Conservation (phyloP, 306 rosid genomes). For the Elaeagnus macrophylla region DNA sequence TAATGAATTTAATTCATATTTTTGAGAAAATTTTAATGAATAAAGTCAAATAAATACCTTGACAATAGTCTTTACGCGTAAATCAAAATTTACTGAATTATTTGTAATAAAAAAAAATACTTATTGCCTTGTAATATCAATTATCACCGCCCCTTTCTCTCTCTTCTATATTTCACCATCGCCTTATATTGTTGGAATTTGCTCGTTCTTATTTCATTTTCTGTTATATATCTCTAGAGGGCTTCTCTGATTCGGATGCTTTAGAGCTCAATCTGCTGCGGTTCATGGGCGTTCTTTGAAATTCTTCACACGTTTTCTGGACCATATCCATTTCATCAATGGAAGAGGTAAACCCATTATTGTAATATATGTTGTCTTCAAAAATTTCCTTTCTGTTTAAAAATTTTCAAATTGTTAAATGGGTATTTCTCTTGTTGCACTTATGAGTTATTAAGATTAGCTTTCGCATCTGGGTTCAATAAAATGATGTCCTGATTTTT, state of each 20-base stretch:
- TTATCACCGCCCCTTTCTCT: too few relatives aligned
- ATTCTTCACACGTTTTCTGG: slow-evolving; percentile 29
- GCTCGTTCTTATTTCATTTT: slow-evolving; percentile 12
- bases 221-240: slow-evolving; percentile 38
- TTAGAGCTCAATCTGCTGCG: slow-evolving; percentile 29
- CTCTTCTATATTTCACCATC: too few relatives aligned
- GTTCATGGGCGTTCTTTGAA: slow-evolving; percentile 27
- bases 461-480: slow-evolving; percentile 8
- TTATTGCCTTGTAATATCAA: too few relatives aligned
- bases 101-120: too few relatives aligned
- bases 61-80: too few relatives aligned
- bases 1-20: too few relatives aligned
- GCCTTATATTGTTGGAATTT: too few relatives aligned
- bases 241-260: slow-evolving; percentile 21
- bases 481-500: neutral
- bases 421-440: neutral
- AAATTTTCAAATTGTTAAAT: slow-evolving; percentile 1
- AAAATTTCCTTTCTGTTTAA: neutral
- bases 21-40: too few relatives aligned
- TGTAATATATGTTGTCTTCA: neutral
- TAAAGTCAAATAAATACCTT: too few relatives aligned
- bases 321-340: slow-evolving; percentile 19
- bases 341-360: slow-evolving; percentile 58
- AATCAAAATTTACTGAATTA: too few relatives aligned
- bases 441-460: slow-evolving; percentile 7